Evolutionary conservation across 2,329 filamentous ascomycete genomes (phyloP), one percentile per base, ranked within the genome.

Genomic region (Xylaria digitata): DNA sequence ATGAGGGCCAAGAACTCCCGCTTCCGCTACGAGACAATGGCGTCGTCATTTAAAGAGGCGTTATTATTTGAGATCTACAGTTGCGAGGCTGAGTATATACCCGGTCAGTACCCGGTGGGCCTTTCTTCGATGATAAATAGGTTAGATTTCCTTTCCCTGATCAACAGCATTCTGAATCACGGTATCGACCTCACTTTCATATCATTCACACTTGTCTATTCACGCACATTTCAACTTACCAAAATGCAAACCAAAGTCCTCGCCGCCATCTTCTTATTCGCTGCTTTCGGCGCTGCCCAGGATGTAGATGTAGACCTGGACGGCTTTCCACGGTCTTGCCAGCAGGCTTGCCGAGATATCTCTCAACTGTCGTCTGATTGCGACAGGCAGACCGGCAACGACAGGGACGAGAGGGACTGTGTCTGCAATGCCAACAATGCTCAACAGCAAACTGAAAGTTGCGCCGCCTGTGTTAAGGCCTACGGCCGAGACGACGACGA

Each of bases 271-370:
- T 61, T 66, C 37, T 52, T 66, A 6, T 48, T 66, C 23, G 58
- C 63, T 30, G 45, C 52, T 40, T 46, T 66, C 7, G 63, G 63
- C 23, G 46, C 52, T 30, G 32, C 63, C 13, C 63, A 66, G 37
- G 63, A 62, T 52, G 49, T 66, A 46, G 63, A 66, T 52, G 49
- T 66, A 40, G 63, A 66, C 19, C 32, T 66, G 8, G 19, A 66
- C 45, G 63, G 62, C 23, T 7, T 62, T 9, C 63, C 63, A 15
- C 42, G 4, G 17, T 58, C 52, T 42, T 66, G 63, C 45, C 63
- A 57, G 43, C 57, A 62, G 34, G 57, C 30, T 30, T 66, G 63
- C 45, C 50, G 56, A 46, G 52, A 61, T 37, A 66, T 66, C 11
- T 15, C 52, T 19, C 48, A 15, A 11, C 26, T 62, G 34, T 66